Conservation (phyloP, 768 basidiomycete species). For the Lanmaoa rubissima region DNA sequence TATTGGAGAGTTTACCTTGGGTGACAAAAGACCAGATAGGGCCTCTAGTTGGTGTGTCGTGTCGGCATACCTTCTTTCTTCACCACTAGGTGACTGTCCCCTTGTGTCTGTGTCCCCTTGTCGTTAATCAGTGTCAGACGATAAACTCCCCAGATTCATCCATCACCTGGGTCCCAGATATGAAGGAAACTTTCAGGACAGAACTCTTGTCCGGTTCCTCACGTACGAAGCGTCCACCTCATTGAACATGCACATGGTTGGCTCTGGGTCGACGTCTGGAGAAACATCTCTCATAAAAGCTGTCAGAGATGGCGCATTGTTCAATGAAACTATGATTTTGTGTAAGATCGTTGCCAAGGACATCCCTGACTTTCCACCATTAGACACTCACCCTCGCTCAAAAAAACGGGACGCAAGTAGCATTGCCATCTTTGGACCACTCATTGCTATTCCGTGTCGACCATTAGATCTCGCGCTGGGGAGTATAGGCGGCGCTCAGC, state of each 20-base stretch:
- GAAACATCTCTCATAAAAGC: conserved; percentile 38
- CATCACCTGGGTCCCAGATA: conserved; percentile 85
- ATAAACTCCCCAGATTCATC: conserved; percentile 70
- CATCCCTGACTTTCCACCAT: conserved; percentile 10
- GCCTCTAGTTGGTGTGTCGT: conserved; percentile 60
- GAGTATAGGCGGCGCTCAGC: conserved; percentile 79
- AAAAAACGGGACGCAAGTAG: not conserved
- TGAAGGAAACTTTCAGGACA: conserved; percentile 71
- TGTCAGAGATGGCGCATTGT: conserved; percentile 40
- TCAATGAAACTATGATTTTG: conserved; percentile 40
- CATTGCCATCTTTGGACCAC: conserved; percentile 43
- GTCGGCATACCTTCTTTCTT: conserved; percentile 59
- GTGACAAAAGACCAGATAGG: conserved; percentile 45
- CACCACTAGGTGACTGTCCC: conserved; percentile 49
- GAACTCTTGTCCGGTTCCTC: conserved; percentile 64
- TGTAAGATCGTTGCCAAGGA: conserved; percentile 38
- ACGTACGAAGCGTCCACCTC: conserved; percentile 86
- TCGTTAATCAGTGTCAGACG: conserved; percentile 41
- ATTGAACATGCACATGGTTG: conserved; percentile 74
- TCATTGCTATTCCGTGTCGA: conserved; percentile 56
- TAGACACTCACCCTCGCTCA: conserved; percentile 1
- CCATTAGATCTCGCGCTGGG: conserved; percentile 75
- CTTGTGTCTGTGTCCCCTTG: not conserved
- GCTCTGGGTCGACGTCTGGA: conserved; percentile 41
- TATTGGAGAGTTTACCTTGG: conserved; percentile 49